These are phyloP conservation scores for Calonectria pseudoturangicola DNA, from an alignment of 2,329 filamentous ascomycete species.

Conservation along the genomic window DNA sequence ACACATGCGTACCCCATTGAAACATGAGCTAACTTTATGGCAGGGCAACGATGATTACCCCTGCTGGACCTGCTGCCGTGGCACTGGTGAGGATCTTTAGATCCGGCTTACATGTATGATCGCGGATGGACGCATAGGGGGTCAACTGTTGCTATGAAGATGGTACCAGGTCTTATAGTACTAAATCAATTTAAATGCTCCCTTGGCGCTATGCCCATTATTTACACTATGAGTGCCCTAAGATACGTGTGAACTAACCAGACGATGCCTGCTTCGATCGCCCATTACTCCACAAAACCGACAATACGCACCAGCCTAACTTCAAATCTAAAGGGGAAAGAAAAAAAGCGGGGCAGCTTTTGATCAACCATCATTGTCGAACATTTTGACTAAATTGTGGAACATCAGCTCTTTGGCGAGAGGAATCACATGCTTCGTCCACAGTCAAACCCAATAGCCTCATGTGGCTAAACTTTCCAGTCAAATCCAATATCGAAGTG, in stretches of 20 bases:
- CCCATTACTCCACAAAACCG: too few relatives aligned
- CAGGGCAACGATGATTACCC: not conserved
- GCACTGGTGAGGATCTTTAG: constrained; percentile 5
- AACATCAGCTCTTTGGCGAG: not conserved
- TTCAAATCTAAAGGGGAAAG: not conserved
- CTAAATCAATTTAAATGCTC: not conserved
- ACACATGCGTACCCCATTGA: not conserved
- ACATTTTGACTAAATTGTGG: not conserved
- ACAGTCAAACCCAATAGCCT: not conserved
- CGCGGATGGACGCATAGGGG: not conserved
- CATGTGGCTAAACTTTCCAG: constrained; percentile 41
- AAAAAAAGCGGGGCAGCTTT: not conserved
- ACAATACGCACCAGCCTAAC: too few relatives aligned
- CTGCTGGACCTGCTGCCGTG: constrained; percentile 17
- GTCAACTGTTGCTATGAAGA: not conserved
- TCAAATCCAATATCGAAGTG: constrained; percentile 46
- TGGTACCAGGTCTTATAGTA: not conserved
- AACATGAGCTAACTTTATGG: not conserved
- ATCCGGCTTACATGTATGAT: too few relatives aligned
- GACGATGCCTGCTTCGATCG: too few relatives aligned
- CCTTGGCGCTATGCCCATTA: not conserved
- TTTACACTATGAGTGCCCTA: not conserved
- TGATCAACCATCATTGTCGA: not conserved
- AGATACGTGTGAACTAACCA: not conserved
- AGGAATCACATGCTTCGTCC: not conserved